Percentiles rank a stretch among this genome's conserved stretches.
Conservation (phyloP, 306 rosid genomes). For the Acacia melanoxylon region DNA sequence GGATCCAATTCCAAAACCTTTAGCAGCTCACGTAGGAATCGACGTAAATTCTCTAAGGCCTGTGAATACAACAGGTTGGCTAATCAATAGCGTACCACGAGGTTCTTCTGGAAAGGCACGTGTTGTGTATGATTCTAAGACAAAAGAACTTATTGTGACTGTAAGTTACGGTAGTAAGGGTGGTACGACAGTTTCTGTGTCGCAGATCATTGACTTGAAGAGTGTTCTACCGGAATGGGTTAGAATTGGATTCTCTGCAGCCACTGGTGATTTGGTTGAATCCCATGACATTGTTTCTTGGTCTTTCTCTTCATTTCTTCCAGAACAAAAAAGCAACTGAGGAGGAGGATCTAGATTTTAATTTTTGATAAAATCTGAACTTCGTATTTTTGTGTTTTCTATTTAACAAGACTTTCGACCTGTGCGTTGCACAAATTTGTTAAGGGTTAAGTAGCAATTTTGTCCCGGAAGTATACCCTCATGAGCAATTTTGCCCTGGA, state of each 20-base stretch:
- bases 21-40: conserved; percentile 48
- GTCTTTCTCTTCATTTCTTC: not conserved
- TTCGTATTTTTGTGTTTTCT: not conserved
- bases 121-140: conserved; percentile 12
- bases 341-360: not conserved
- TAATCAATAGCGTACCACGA: not conserved
- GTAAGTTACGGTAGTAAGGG: not conserved
- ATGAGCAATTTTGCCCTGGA: too few species aligned
- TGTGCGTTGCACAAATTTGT: too few species aligned
- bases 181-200: not conserved
- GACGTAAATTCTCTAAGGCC: conserved; percentile 31
- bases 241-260: conserved; percentile 29
- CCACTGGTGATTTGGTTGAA: conserved; percentile 4
- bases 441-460: too few species aligned
- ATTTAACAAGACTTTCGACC: too few species aligned
- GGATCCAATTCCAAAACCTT: not conserved
- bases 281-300: not conserved
- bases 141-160: not conserved
- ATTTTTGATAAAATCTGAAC: not conserved
- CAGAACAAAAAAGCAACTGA: not conserved
- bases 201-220: conserved; percentile 7
- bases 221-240: conserved; percentile 32
- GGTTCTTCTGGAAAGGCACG: not conserved
- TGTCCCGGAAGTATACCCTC: too few species aligned
- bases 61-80: not conserved